These are phyloP conservation scores for Blastobotrys proliferans DNA, from an alignment of 1,139 yeast genomes.

Conservation along the genomic window DNA sequence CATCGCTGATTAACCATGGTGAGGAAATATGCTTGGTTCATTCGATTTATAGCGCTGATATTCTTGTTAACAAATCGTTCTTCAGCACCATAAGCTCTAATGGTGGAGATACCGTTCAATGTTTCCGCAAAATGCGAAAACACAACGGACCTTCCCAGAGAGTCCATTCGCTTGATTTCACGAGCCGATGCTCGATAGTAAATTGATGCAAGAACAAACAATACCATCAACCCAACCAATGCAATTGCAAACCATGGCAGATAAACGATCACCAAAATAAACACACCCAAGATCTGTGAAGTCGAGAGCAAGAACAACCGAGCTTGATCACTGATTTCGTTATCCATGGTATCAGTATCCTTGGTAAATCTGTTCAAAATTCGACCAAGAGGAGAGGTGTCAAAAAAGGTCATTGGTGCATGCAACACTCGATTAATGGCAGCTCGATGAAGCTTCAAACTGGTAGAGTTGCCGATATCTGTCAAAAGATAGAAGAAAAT, in stretches of 20 bases:
- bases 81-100: constrained; percentile 55
- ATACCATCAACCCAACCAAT: constrained; percentile 48
- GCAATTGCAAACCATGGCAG: constrained; percentile 77
- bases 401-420: constrained; percentile 69
- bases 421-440: constrained; percentile 65
- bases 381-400: constrained; percentile 68
- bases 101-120: constrained; percentile 65
- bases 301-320: constrained; percentile 46
- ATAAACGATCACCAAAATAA: constrained; percentile 65
- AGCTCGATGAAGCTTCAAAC: constrained; percentile 33
- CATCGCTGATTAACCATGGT: constrained; percentile 73
- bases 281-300: constrained; percentile 56
- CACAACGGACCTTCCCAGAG: constrained; percentile 68
- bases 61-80: constrained; percentile 49
- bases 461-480: constrained; percentile 45
- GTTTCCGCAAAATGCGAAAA: constrained; percentile 76
- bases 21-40: constrained; percentile 69
- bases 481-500: constrained; percentile 47
- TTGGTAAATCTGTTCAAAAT: constrained; percentile 71
- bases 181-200: constrained; percentile 77
- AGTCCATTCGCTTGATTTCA: constrained; percentile 80
- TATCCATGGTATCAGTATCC: constrained; percentile 80
- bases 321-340: constrained; percentile 46
- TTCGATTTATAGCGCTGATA: constrained; percentile 49
- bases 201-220: constrained; percentile 49